A percentile compares a stretch with the other conserved stretches of the same genome.
phyloP scores from a whole-genome alignment of 2,329 filamentous ascomycete species.

The Aureobasidium sp. region DNA sequence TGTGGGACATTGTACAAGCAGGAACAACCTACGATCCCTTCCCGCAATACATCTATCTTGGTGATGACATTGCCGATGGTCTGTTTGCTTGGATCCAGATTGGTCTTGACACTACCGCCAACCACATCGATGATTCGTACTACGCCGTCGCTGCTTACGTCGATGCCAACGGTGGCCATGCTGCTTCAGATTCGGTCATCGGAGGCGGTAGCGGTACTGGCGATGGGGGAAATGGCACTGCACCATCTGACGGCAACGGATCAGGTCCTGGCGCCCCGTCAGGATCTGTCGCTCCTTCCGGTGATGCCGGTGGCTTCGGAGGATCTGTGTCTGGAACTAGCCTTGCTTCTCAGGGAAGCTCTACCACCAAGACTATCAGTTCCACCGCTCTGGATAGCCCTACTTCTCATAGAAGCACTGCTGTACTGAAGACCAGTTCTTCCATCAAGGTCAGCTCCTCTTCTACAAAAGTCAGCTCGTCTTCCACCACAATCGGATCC shows the following conservation, averaged over 20 bases:
- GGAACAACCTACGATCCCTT: conserved; percentile 50
- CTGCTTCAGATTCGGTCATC: not conserved
- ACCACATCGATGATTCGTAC: conserved; percentile 10
- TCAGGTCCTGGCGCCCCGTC: not conserved
- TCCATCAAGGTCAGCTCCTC: not conserved
- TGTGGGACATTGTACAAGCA: conserved; percentile 32
- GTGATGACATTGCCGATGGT: conserved; percentile 46
- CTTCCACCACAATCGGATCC: not conserved
- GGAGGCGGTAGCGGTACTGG: not conserved
- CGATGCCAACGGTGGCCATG: conserved; percentile 27
- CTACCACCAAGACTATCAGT: too few species aligned
- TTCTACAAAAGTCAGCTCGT: not conserved
- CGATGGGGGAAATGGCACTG: not conserved
- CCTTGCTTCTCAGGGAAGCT: not conserved
- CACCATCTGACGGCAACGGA: not conserved
- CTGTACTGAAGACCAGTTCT: not conserved
- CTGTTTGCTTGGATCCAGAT: conserved; percentile 46
- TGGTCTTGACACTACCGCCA: conserved; percentile 18
- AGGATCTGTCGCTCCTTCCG: not conserved
- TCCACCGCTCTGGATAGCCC: not conserved
- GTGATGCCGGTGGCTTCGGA: too few species aligned
- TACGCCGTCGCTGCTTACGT: not conserved
- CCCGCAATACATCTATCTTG: conserved; percentile 51
- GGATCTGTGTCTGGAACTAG: not conserved
- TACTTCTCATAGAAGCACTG: not conserved